Conservation (phyloP, 2,329 filamentous ascomycete genomes). For the Fusarium chlamydosporum region DNA sequence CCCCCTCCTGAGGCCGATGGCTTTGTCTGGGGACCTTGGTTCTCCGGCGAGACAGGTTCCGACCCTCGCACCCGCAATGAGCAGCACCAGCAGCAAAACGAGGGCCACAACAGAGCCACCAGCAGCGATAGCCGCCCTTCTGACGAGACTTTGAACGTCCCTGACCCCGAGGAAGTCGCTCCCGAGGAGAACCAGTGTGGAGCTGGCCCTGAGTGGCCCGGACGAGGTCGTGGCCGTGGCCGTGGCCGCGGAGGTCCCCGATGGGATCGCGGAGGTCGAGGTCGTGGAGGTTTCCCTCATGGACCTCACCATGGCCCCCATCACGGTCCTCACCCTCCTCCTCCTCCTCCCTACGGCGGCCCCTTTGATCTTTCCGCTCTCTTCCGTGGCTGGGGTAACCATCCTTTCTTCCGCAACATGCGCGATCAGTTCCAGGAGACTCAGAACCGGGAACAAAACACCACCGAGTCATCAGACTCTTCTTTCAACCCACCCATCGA, state of each 20-base stretch:
- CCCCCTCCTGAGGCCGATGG: constrained; percentile 44
- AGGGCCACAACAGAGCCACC: constrained; percentile 35
- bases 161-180: constrained; percentile 54
- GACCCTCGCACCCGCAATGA: constrained; percentile 35
- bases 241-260: constrained; percentile 43
- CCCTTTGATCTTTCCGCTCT: constrained; percentile 59
- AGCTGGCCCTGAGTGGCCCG: constrained; percentile 40
- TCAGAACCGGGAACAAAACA: constrained; percentile 28
- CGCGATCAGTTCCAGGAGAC: constrained; percentile 54
- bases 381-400: constrained; percentile 58
- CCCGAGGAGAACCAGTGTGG: constrained; percentile 53
- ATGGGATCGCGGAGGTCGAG: constrained; percentile 44
- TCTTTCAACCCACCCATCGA: constrained; percentile 77
- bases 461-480: constrained; percentile 67
- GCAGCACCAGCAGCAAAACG: constrained; percentile 41
- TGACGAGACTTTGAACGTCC: constrained; percentile 54
- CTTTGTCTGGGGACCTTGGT: constrained; percentile 49
- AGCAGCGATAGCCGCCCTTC: constrained; percentile 55
- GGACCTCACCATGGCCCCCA: constrained; percentile 38
- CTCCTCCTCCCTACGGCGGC: constrained; percentile 24
- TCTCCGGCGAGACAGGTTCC: constrained; percentile 47
- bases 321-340: constrained; percentile 41
- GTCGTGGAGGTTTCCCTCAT: constrained; percentile 41
- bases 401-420: constrained; percentile 61
- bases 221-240: constrained; percentile 45